Percentiles rank a stretch among this genome's conserved stretches.
Evolutionary conservation across 139 green algal species (phyloP).

Genomic region (Coccomyxa sp.): DNA sequence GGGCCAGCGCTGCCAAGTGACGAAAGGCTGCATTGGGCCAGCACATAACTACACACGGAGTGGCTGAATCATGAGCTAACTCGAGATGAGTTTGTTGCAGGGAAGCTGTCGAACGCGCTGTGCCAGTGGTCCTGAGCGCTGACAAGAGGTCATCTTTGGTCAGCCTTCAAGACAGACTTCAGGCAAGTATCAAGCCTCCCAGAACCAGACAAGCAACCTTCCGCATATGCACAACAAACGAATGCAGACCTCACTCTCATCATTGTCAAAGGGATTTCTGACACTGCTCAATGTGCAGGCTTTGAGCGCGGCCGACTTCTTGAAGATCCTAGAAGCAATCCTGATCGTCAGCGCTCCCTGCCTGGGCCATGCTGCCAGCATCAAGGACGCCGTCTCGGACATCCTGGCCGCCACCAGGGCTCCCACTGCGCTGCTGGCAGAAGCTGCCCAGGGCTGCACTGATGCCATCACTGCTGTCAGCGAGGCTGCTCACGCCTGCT

Average conservation of each 20-base stretch:
- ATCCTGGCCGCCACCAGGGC: background rate
- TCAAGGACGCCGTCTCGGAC: slow-evolving; percentile 3
- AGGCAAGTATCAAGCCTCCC: too few relatives aligned
- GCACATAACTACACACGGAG: too few relatives aligned
- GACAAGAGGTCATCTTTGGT: slow-evolving; percentile 21
- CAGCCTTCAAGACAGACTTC: slow-evolving; percentile 30
- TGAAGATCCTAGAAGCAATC: slow-evolving; percentile 51
- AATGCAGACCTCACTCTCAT: too few relatives aligned
- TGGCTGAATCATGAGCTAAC: too few relatives aligned
- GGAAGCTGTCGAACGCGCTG: slow-evolving; percentile 47
- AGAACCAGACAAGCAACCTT: too few relatives aligned
- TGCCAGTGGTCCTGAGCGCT: slow-evolving; percentile 43
- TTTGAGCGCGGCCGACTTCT: slow-evolving; percentile 46
- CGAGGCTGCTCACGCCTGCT: slow-evolving; percentile 63
- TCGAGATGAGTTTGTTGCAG: too few relatives aligned
- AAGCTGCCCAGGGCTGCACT: slow-evolving; percentile 12
- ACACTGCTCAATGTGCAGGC: slow-evolving; percentile 8
- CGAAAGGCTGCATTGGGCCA: too few relatives aligned
- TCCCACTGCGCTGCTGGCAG: background rate
- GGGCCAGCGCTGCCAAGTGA: too few relatives aligned
- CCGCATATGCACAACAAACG: too few relatives aligned
- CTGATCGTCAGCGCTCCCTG: slow-evolving; percentile 33
- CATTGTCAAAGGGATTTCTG: background rate
- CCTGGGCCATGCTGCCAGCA: slow-evolving; percentile 25
- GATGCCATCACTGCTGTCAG: slow-evolving; percentile 43